Conservation (phyloP, 371 early-diverging fungal species). For the Chytridium lagenaria region DNA sequence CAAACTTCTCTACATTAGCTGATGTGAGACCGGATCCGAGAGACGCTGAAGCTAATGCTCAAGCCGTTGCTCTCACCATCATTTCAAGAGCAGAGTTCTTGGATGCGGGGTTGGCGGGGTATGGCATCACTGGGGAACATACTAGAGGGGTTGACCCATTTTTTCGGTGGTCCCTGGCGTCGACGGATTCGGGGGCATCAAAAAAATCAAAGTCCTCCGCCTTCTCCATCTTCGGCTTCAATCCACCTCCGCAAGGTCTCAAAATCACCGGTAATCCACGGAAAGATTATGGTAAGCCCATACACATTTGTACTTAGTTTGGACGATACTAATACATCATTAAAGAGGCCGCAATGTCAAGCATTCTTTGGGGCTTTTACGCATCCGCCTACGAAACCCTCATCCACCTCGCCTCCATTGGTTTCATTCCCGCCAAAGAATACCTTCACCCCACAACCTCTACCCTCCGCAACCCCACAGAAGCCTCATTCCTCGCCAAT, state of each 20-base stretch:
- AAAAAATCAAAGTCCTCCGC: background rate
- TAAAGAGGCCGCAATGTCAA: constrained; percentile 3
- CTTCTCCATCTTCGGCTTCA: background rate
- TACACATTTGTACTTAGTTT: background rate
- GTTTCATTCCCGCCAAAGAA: constrained; percentile 16
- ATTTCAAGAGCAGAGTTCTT: constrained; percentile 8
- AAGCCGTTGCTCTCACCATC: constrained; percentile 1
- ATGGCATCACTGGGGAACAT: background rate
- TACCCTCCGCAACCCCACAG: constrained; percentile 8
- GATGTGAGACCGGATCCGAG: background rate
- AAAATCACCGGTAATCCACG: constrained; percentile 6
- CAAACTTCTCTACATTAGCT: background rate
- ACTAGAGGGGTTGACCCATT: background rate
- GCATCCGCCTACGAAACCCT: background rate
- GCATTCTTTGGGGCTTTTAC: constrained; percentile 15
- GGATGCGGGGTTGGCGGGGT: constrained; percentile 3
- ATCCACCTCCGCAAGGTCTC: background rate
- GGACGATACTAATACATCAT: background rate
- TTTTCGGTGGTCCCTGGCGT: background rate
- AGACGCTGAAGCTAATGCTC: background rate
- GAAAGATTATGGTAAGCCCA: constrained; percentile 16
- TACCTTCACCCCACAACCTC: constrained; percentile 14
- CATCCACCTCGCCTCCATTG: constrained; percentile 6
- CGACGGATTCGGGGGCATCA: background rate
- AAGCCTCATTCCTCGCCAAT: background rate